phyloP scores from a whole-genome alignment of 2,329 filamentous ascomycete genomes.

The Fonsecaea pedrosoi region DNA sequence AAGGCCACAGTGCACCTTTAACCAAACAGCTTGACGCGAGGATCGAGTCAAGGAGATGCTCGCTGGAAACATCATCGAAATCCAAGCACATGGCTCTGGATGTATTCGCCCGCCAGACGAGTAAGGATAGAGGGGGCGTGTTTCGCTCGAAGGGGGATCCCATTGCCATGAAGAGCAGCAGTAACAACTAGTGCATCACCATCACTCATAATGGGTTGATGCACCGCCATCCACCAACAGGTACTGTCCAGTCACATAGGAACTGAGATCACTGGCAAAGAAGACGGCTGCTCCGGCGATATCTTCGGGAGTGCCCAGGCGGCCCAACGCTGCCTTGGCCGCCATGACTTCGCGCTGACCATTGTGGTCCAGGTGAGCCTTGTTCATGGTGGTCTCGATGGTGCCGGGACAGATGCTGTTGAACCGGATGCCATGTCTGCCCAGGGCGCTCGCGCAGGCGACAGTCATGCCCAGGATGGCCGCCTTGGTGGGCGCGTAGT shows the following conservation, averaged over 20 bases:
- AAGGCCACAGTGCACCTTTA: not conserved
- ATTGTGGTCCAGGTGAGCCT: constrained; percentile 46
- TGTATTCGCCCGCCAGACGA: not conserved
- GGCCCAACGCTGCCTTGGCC: constrained; percentile 13
- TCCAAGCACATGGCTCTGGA: not conserved
- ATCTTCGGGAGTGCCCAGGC: constrained; percentile 47
- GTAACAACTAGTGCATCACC: no score
- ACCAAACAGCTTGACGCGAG: not conserved
- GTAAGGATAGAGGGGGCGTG: not conserved
- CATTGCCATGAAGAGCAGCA: not conserved
- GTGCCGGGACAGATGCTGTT: constrained; percentile 55
- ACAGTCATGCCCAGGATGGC: constrained; percentile 22
- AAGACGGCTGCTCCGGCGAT: constrained; percentile 52
- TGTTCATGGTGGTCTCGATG: constrained; percentile 55
- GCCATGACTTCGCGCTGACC: constrained; percentile 23
- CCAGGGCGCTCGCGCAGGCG: constrained; percentile 43
- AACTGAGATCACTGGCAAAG: constrained; percentile 55
- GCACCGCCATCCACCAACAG: constrained; percentile 55
- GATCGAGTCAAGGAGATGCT: not conserved
- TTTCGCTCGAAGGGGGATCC: not conserved
- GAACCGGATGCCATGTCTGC: constrained; percentile 54
- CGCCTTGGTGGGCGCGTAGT: constrained; percentile 24
- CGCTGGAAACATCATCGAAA: not conserved
- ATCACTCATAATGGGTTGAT: constrained; percentile 20
- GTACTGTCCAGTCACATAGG: constrained; percentile 54